Evolutionary conservation across 257 asterid species (phyloP).

Genomic region (Mitragyna speciosa): DNA sequence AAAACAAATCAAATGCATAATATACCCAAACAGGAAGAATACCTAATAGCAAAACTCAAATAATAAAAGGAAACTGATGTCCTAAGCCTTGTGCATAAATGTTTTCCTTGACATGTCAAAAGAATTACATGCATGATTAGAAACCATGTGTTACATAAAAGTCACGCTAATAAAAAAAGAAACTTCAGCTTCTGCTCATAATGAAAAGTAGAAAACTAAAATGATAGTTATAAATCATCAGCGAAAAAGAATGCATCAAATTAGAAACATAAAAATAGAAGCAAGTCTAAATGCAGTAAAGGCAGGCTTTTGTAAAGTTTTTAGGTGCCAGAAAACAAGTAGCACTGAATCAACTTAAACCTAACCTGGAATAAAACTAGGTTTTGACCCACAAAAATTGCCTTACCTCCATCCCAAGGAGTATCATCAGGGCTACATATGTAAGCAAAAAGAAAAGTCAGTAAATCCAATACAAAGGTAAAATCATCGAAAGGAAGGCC

Average conservation of each 20-base stretch:
- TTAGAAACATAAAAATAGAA: not conserved
- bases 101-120: not conserved
- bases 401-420: conserved; percentile 98
- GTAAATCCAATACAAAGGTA: conserved; percentile 1
- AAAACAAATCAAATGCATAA: not conserved
- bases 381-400: not conserved
- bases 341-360: not conserved
- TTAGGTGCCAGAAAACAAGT: not conserved
- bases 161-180: not conserved
- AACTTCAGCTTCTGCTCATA: not conserved
- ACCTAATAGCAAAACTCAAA: not conserved
- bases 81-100: not conserved
- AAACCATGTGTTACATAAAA: not conserved
- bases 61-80: not conserved
- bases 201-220: not conserved
- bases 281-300: not conserved
- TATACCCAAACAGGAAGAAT: not conserved
- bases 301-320: not conserved
- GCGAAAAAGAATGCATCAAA: not conserved
- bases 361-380: not conserved
- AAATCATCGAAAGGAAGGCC: not conserved
- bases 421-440: conserved; percentile 89
- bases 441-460: conserved; percentile 8
- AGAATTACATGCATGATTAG: not conserved
- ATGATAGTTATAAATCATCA: not conserved